Evolutionary conservation across 2,329 filamentous ascomycete genomes (phyloP), one percentile per base, ranked within the genome.

Genomic region (Pseudocercospora vitis): DNA sequence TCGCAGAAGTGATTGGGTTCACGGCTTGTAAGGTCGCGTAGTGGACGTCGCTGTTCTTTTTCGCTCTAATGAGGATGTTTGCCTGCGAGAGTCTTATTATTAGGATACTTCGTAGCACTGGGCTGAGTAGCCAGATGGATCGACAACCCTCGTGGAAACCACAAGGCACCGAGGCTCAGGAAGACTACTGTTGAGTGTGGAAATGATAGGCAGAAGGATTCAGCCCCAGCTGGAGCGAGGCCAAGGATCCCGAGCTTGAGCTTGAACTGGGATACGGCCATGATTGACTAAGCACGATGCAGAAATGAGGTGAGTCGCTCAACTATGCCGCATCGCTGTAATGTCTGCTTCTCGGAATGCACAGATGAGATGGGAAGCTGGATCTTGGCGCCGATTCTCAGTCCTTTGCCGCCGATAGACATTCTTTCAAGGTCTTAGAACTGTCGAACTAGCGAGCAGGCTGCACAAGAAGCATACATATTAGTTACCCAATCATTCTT

Each of bases 401-500:
- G n/a, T n/a, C n/a, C n/a, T n/a, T n/a, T n/a, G n/a, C n/a, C n/a
- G n/a, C n/a, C n/a, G n/a, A n/a, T n/a, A n/a, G n/a, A n/a, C n/a
- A n/a, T n/a, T n/a, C n/a, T n/a, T n/a, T n/a, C n/a, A n/a, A n/a
- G n/a, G n/a, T n/a, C n/a, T n/a, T n/a, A n/a, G n/a, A n/a, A n/a
- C n/a, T n/a, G n/a, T n/a, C n/a, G n/a, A n/a, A n/a, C n/a, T n/a
- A n/a, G n/a, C n/a, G n/a, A n/a, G n/a, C n/a, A n/a, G n/a, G n/a
- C n/a, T n/a, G n/a, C n/a, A n/a, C n/a, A n/a, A n/a, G n/a, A n/a
- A 45, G 21, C 4, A 11, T 45, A 45, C 29, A 46, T 46, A 19
- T 7, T 14, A 3, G 11, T 6, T 6, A 1, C 2, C 3, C 14
- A 7, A 14, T 29, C 16, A 1, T 2, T 11, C 26, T 7, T 11